Evolutionary conservation across 305 asterid genomes (phyloP), one percentile per base, ranked within the genome.

Genomic region (Fraxinus sp.): DNA sequence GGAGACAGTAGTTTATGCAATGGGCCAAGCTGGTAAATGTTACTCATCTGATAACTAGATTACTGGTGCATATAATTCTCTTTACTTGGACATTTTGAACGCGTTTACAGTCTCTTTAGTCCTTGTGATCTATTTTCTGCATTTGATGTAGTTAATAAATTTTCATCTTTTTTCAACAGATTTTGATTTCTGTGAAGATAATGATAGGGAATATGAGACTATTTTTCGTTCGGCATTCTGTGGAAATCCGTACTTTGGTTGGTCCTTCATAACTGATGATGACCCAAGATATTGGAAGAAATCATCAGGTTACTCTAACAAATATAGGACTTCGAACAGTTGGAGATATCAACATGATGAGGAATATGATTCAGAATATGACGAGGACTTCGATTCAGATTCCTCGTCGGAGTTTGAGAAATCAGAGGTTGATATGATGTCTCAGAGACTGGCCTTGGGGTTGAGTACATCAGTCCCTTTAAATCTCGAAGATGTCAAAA

Each of bases 391-490:
- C 8, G 64, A 55, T 55, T 55, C 64, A 18, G 1, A 59, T 59
- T 89, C 91, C 7, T 88, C 93, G 46, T 77, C 86, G 8, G 84
- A 86, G 64, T 80, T 84, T 24, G 88, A 83, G 68, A 79, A 79
- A 35, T 83, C 92, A 13, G 80, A 18, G 66, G 62, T 84, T 13
- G 87, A 83, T 83, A 66, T 80, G 62, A 84, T 86, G 36, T 90
- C 97, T 0, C 90, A 94, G 78, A 90, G 99, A 86, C 87, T 84
- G 52, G 92, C 94, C 79, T 85, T 96, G 79, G 99, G 97, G 79
- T 89, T 96, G 88, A 91, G 86, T 80, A 81, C 90, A 43, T 89
- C 94, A 0, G 98, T 97, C 68, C 97, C 96, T 76, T 78, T 96
- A 85, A 93, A 84, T 79, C 88, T 94, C 11, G 94, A 88, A 72